Evolutionary conservation across 2,329 filamentous ascomycete species (phyloP), one percentile per base, ranked within the genome.

Genomic region (Pseudocercospora eumusae): DNA sequence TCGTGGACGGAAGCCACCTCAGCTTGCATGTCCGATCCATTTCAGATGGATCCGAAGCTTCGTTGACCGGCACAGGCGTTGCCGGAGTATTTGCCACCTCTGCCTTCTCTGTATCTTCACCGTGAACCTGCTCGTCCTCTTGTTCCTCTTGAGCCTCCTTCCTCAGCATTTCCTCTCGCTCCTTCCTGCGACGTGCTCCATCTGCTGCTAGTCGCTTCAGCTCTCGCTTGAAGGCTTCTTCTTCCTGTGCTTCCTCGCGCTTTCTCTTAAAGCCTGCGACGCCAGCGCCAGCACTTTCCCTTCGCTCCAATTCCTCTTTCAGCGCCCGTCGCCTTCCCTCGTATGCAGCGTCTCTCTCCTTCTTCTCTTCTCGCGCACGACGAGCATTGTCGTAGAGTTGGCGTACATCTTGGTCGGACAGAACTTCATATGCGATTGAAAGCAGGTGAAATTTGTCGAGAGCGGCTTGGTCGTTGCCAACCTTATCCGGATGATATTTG

Each of bases 401-500:
- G 62, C 91, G 90, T 40, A 91, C 84, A 13, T 83, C 84, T 0
- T 86, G 78, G 66, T 92, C 88, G 27, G 86, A 84, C 2, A 98
- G 85, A 1, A 97, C 85, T 76, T 96, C 92, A 73, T 91, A 87
- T n/a, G 92, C 93, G 64, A 90, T 89, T 72, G 92, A 90, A 61
- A 96, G 87, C 1, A 90, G 82, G 76, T 96, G 90, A 81, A 96
- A 98, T 71, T 90, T 90, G 60, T 88, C 87, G 50, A 91, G 83
- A 68, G 95, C 91, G 70, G 79, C 78, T 4, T 79, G 77, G 62
- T 80, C 74, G 68, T 75, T 74, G 66, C 88, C 85, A 59, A 93
- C 88, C 79, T 97, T 96, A 82, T 98, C 93, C 0, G 93, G 93
- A 76, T 98, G 93, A 80, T 93, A 92, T 72, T 91, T 92, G n/a